phyloP scores from a whole-genome alignment of 1,284 basidiomycete genomes.

The Rhodotorula mucilaginosa region DNA sequence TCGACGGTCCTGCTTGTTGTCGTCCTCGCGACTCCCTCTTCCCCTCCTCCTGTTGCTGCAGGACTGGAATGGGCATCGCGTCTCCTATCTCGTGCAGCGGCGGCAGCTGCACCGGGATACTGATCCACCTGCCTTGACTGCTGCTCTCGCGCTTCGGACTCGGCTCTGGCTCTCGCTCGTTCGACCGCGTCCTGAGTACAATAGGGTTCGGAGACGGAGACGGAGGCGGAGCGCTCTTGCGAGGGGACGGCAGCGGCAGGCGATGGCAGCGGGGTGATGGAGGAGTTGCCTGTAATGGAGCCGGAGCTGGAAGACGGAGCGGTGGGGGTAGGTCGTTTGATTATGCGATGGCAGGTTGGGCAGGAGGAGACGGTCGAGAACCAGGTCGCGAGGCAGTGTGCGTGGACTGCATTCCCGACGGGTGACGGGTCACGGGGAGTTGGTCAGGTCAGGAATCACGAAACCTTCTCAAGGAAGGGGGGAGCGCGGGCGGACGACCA shows the following conservation, averaged over 20 bases:
- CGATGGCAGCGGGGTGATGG: no score
- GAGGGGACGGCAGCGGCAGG: not conserved
- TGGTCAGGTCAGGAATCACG: no score
- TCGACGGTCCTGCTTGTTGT: no score
- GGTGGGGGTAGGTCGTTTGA: not conserved
- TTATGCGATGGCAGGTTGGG: slow-evolving; percentile 16
- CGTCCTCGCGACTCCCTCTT: no score
- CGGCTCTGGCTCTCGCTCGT: not conserved
- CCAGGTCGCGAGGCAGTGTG: slow-evolving; percentile 12
- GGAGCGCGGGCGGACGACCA: no score
- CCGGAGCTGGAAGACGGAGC: not conserved
- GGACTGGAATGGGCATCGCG: no score
- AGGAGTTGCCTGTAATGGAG: no score
- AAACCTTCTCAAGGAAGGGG: not conserved
- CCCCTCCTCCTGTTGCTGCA: no score
- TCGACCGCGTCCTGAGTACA: not conserved
- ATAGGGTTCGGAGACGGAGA: not conserved
- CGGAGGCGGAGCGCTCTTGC: not conserved
- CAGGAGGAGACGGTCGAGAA: slow-evolving; percentile 15
- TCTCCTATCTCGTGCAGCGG: not conserved
- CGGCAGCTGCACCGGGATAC: not conserved
- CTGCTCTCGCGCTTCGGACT: not conserved
- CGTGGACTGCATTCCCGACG: slow-evolving; percentile 8
- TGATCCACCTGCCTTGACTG: not conserved
- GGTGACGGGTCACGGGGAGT: not conserved